Percentiles rank a stretch among this genome's conserved stretches.
Evolutionary conservation across 352 stramenopile species (phyloP).

Genomic region (Detonula confervacea): DNA sequence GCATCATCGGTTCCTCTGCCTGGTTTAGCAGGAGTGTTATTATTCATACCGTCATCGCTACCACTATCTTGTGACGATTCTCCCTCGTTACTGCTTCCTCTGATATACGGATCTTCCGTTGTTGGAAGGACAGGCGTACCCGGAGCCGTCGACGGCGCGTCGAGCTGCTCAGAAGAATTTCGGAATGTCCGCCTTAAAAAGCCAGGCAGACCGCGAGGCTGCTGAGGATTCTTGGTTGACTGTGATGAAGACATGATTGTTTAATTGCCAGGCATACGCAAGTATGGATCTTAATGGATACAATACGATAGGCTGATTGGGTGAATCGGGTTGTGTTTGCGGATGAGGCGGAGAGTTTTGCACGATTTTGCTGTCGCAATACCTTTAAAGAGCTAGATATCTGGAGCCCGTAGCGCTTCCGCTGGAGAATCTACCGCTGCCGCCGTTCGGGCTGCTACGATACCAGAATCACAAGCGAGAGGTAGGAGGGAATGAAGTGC

Average conservation of each 20-base stretch:
- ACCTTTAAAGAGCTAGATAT: no score
- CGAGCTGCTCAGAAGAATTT: slow-evolving; percentile 48
- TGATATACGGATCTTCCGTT: neutral
- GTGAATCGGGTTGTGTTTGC: no score
- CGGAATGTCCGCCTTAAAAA: slow-evolving; percentile 76
- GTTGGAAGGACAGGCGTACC: neutral
- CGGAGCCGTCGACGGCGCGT: slow-evolving; percentile 19
- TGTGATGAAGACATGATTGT: neutral
- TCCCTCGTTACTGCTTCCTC: neutral
- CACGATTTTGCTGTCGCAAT: no score
- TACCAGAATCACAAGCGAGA: no score
- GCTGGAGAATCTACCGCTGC: no score
- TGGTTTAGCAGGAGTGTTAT: neutral
- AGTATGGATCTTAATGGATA: no score
- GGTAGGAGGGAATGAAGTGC: no score
- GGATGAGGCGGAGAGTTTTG: no score
- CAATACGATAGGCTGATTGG: no score
- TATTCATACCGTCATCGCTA: neutral
- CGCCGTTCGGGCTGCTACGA: no score
- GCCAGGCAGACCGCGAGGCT: slow-evolving; percentile 63
- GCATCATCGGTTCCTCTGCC: slow-evolving; percentile 4
- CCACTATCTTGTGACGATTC: slow-evolving; percentile 6
- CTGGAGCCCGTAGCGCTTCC: no score
- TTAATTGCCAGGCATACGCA: neutral
- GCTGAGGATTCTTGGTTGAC: neutral